Evolutionary conservation across 257 asterid genomes (phyloP), one percentile per base, ranked within the genome.

Genomic region (Nicotiana paniculata): DNA sequence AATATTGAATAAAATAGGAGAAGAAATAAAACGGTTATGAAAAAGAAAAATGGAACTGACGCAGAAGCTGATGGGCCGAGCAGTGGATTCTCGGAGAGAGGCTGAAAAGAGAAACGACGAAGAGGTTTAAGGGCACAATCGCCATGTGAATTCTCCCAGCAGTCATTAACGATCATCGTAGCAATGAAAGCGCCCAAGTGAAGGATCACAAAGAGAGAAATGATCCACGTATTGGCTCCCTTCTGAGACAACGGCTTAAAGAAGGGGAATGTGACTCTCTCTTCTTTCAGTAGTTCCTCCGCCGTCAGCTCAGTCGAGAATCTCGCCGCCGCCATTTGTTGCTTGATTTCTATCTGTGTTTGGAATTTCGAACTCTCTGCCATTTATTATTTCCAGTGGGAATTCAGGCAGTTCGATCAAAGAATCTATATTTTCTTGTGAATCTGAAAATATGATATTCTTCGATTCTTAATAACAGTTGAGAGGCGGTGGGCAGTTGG

Each of bases 61-160:
- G 95, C 86, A 81, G 98, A 95, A 82, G 97, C 91, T 2, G 98
- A 95, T n/a, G 98, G 98, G 16, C 98, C 98, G 18, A 93, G 95
- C 26, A 95, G 82, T 18, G 97, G 97, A 78, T 95, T 95, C 85
- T 95, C 98, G 17, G 87, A 79, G 65, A 95, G 92, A 58, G 96
- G 95, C 90, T 93, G 98, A 86, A 92, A 90, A 82, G 98, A 94
- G 80, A 94, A 87, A 64, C 94, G 88, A 15, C 97, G 94, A 16
- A 94, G 94, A 17, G 87, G 77, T 54, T 80, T 87, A 69, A 94
- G 67, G 51, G 90, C 89, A 35, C 98, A 94, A 24, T 91, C 89
- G 5, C 82, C 89, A 67, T 90, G 93, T 33, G 98, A 94, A 21
- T 87, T 91, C 5, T 81, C 87, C 94, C 97, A 89, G 62, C 97